Conservation (phyloP, 495 filamentous ascomycete species). For the Neurospora sp. region DNA sequence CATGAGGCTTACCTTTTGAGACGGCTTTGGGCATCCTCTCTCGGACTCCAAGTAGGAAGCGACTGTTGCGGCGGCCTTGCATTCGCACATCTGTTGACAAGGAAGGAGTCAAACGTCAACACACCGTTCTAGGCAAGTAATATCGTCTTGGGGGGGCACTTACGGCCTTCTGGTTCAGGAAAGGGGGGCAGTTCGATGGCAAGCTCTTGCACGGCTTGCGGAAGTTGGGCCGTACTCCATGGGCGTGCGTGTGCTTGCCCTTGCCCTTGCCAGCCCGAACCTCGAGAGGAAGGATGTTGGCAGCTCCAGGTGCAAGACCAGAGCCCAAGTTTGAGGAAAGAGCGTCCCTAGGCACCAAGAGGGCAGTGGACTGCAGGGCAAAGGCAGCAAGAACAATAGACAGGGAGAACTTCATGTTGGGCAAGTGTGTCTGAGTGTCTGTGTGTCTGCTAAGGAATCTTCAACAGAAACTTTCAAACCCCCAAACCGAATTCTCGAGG, state of each 20-base stretch:
- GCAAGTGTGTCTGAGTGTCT: not conserved
- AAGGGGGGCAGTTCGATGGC: conserved; percentile 6
- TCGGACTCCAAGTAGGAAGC: conserved; percentile 9
- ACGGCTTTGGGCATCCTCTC: conserved; percentile 9
- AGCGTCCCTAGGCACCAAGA: not conserved
- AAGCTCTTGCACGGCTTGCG: conserved; percentile 5
- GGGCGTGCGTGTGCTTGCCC: conserved; percentile 1
- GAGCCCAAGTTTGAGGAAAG: not conserved
- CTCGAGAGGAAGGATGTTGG: not conserved
- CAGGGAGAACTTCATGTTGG: conserved; percentile 5
- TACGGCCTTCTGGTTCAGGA: conserved; percentile 8
- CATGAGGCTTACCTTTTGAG: conserved; percentile 3
- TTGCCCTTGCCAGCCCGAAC: not conserved
- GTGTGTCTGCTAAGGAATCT: not conserved
- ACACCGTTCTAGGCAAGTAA: not conserved
- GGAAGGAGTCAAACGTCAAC: not conserved
- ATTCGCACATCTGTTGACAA: conserved; percentile 7
- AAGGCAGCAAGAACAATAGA: not conserved
- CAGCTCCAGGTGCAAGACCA: not conserved
- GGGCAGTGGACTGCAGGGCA: not conserved
- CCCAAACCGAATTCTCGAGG: not conserved
- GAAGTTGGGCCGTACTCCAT: conserved; percentile 6
- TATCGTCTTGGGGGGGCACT: not conserved
- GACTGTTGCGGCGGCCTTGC: conserved; percentile 4
- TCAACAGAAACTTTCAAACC: not conserved